These are phyloP conservation scores for Kwoniella pini DNA, from an alignment of 768 basidiomycete genomes.

Conservation along the genomic window DNA sequence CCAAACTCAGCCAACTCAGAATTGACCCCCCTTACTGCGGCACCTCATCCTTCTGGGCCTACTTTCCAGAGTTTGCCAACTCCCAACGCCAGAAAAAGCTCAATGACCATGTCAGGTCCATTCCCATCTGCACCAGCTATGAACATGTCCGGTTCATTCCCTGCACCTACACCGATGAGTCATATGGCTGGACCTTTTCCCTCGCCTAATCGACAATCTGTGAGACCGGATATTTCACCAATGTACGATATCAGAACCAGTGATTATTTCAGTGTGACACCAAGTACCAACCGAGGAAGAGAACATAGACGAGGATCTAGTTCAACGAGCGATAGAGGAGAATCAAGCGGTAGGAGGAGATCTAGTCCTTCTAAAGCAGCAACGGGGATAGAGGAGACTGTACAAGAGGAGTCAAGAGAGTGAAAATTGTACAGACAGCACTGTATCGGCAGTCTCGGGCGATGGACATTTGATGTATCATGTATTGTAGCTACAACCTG, in stretches of 20 bases:
- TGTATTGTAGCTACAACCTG: background rate
- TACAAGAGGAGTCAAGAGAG: background rate
- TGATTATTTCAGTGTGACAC: slow-evolving; percentile 35
- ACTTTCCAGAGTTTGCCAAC: background rate
- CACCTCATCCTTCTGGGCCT: slow-evolving; percentile 7
- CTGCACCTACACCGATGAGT: slow-evolving; percentile 2
- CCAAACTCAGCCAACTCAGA: slow-evolving; percentile 5
- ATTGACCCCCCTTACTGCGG: background rate
- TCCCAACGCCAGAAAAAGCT: slow-evolving; percentile 3
- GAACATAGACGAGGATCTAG: background rate
- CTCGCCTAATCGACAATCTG: slow-evolving; percentile 16
- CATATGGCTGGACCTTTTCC: slow-evolving; percentile 18
- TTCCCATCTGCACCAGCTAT: slow-evolving; percentile 24
- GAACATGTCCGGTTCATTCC: slow-evolving; percentile 18
- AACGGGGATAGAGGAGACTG: background rate
- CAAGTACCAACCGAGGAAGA: background rate
- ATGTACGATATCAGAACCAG: slow-evolving; percentile 41
- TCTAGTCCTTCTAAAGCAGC: slow-evolving; percentile 12
- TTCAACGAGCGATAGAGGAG: slow-evolving; percentile 6
- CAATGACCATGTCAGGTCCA: slow-evolving; percentile 40
- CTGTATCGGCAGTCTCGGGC: background rate
- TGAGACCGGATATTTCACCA: slow-evolving; percentile 34
- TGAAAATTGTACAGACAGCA: background rate
- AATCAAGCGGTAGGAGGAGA: slow-evolving; percentile 6
- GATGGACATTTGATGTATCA: background rate